A percentile compares a stretch with the other conserved stretches of the same genome.
Evolutionary conservation across 257 asterid species (phyloP).

Genomic region (Phtheirospermum japonicum): DNA sequence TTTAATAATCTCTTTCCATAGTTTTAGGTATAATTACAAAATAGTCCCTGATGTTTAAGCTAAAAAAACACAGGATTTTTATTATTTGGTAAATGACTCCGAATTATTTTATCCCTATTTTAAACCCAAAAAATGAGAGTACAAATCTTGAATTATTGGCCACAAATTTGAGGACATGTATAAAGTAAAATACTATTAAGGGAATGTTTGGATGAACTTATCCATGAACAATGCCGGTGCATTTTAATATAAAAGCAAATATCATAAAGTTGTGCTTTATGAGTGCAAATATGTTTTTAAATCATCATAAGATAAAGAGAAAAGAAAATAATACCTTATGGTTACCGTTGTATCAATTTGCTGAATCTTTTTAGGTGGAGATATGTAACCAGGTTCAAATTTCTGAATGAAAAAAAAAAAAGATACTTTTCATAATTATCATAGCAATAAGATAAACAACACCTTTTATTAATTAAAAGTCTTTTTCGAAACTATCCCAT

Average conservation of each 20-base stretch:
- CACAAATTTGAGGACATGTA: constrained; percentile 3
- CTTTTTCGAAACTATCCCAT: not conserved
- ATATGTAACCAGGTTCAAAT: constrained; percentile 79
- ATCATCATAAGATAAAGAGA: not conserved
- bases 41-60: not conserved
- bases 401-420: constrained; percentile 47
- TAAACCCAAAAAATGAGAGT: no score
- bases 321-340: constrained; percentile 47
- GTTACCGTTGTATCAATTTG: constrained; percentile 45
- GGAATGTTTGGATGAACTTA: constrained; percentile 19
- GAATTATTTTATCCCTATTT: not conserved
- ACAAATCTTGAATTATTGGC: no score
- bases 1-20: constrained; percentile 9
- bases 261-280: not conserved
- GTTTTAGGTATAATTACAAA: not conserved
- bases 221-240: constrained; percentile 26
- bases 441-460: not conserved
- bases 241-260: not conserved
- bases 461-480: not conserved
- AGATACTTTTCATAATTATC: constrained; percentile 19
- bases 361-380: constrained; percentile 50
- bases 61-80: no score
- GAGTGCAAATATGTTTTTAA: constrained; percentile 2
- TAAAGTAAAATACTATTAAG: constrained; percentile 7
- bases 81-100: no score